Base-by-base conservation (phyloP, 345 rosid genomes). In the Euphorbia pulcherrima region DNA sequence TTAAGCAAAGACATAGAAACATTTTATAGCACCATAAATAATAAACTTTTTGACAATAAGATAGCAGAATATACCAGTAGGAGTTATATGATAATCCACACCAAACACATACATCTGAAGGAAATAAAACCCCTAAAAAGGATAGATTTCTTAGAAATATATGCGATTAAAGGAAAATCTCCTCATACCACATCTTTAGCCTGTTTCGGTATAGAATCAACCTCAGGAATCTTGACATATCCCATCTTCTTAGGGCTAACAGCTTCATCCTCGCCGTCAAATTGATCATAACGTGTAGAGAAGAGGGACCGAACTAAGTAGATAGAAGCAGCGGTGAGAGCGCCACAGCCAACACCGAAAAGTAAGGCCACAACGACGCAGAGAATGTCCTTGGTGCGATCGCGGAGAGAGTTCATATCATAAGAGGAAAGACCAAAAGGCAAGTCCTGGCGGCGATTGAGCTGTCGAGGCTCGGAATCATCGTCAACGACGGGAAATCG, bases 331-430 rank as follows among this genome's bases (percentile, higher is more conserved):
- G 94, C 97, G 9, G 99, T 89, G 47, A 94, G 86, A 56, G 97
- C 96, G 12, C 99, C 99, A 37, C 97, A 94, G 2, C 95, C 96
- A 64, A 94, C 97, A 3, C 97, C 99, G 41, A 94, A 89, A 1
- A 94, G 80, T 55, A 94, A 83, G 37, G 92, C 92, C 8, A 88
- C 84, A 4, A 94, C 92, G 20, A 94, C 95, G 75, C 96, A 87
- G 13, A 94, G 84, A 50, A 94, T 94, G 61, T 94, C 99, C 74
- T 80, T 85, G 18, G 95, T 77, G 7, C 96, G 96, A 33, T 94
- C 90, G 8, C 81, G 90, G 48, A 92, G 82, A 27, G 96, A 90
- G 67, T 65, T 70, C 54, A 83, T 67, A 60, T 81, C 86, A 52
- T 81, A 86, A 27, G 79, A 76, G 14, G 80, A 62, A 21, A 79